A percentile compares a stretch with the other conserved stretches of the same genome.
Conservation (phyloP, 1,284 basidiomycete genomes). For the Ustilago loliicola region DNA sequence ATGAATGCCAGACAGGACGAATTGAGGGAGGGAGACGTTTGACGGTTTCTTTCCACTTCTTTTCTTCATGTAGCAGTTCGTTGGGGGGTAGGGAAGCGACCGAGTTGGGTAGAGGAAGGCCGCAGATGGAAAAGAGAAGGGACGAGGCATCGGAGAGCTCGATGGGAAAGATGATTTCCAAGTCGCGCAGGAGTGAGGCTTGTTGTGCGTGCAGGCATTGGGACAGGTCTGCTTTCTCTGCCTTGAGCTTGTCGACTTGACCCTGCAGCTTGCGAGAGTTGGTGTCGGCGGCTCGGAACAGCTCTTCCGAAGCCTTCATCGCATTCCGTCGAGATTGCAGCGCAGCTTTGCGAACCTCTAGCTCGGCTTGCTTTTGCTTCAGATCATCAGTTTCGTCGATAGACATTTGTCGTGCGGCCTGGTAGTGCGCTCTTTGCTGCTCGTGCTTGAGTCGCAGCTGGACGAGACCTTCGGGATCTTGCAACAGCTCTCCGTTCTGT, state of each 20-base stretch:
- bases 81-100: conserved; percentile 31
- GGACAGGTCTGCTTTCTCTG: conserved; percentile 6
- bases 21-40: conserved; percentile 6
- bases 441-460: conserved; percentile 38
- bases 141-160: conserved; percentile 61
- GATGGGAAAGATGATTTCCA: conserved; percentile 68
- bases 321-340: conserved; percentile 29
- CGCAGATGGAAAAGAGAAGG: conserved; percentile 66
- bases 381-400: conserved; percentile 28
- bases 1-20: conserved; percentile 36
- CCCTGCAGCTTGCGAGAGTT: conserved; percentile 9
- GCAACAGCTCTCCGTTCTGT: conserved; percentile 6
- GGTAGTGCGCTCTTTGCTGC: conserved; percentile 25
- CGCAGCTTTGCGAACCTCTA: conserved; percentile 17
- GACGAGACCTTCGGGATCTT: conserved; percentile 19
- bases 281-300: conserved; percentile 26
- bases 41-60: conserved; percentile 35
- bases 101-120: conserved; percentile 62
- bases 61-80: conserved; percentile 42
- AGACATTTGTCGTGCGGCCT: conserved; percentile 17
- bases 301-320: conserved; percentile 10
- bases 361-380: conserved; percentile 11
- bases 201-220: conserved; percentile 41
- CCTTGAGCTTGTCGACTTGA: conserved; percentile 16
- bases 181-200: conserved; percentile 52